phyloP scores from a whole-genome alignment of 768 basidiomycete species.

The Mycena alexandri region DNA sequence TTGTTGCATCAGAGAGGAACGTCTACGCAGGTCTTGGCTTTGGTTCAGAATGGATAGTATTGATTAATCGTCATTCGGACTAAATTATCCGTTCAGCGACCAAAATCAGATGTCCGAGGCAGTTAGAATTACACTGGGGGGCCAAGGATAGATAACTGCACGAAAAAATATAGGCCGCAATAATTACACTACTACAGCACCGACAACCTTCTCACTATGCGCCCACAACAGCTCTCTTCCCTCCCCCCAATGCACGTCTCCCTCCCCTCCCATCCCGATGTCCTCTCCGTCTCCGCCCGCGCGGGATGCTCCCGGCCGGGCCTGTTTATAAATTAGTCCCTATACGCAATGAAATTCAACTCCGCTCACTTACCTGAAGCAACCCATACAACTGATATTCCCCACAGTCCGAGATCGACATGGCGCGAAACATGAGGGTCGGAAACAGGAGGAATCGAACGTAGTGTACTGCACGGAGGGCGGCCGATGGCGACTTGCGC shows the following conservation, averaged over 20 bases:
- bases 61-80: too few species aligned
- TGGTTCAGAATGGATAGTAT: too few species aligned
- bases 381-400: conserved; percentile 23
- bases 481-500: too few species aligned
- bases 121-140: too few species aligned
- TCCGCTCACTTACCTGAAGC: background rate
- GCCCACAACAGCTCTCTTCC: conserved; percentile 7
- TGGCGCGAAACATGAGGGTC: conserved; percentile 9
- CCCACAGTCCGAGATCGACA: conserved; percentile 12
- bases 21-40: too few species aligned
- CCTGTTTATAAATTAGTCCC: background rate
- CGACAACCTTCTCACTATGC: conserved; percentile 17
- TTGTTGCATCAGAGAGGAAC: too few species aligned
- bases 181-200: background rate
- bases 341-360: background rate
- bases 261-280: conserved; percentile 1
- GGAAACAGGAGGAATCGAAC: conserved; percentile 13
- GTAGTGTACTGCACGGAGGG: conserved; percentile 2
- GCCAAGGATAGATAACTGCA: too few species aligned
- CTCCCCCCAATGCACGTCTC: background rate
- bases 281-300: conserved; percentile 15
- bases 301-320: conserved; percentile 15
- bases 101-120: too few species aligned
- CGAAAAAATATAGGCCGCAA: too few species aligned
- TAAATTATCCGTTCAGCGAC: too few species aligned